phyloP scores from a whole-genome alignment of 2,329 filamentous ascomycete genomes.

The Exophiala phaeomuriformis region DNA sequence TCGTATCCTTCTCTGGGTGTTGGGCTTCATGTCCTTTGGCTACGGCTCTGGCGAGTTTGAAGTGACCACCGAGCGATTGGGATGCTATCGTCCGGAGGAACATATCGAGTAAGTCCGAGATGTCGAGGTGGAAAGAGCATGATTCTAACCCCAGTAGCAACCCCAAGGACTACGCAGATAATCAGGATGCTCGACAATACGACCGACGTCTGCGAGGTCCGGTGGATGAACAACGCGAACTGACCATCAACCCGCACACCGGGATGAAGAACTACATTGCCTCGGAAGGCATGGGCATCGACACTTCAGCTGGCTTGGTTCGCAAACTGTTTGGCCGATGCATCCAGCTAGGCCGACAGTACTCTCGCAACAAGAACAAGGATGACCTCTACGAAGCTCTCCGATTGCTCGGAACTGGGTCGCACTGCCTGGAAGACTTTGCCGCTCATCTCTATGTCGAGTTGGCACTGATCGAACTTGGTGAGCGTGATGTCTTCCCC shows the following conservation, averaged over 20 bases:
- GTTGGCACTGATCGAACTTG: slow-evolving; percentile 78
- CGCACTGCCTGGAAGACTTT: slow-evolving; percentile 89
- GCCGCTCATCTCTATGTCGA: slow-evolving; percentile 89
- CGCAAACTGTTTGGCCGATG: slow-evolving; percentile 64
- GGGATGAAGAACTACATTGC: slow-evolving; percentile 93
- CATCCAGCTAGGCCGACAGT: slow-evolving; percentile 73
- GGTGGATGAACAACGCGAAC: slow-evolving; percentile 68
- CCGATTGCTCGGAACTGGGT: slow-evolving; percentile 74
- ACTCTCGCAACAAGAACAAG: slow-evolving; percentile 58
- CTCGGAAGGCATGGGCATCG: slow-evolving; percentile 68
- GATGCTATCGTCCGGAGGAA: slow-evolving; percentile 74
- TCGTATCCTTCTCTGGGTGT: slow-evolving; percentile 76
- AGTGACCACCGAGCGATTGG: slow-evolving; percentile 69
- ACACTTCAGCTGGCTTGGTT: slow-evolving; percentile 72
- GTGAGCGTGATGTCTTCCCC: slow-evolving; percentile 73
- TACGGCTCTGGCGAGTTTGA: slow-evolving; percentile 79
- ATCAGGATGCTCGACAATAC: slow-evolving; percentile 74
- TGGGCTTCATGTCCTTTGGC: slow-evolving; percentile 84
- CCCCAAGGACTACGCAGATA: slow-evolving; percentile 79
- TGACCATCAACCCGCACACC: slow-evolving; percentile 66
- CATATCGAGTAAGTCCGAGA: slow-evolving; percentile 62
- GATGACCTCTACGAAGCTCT: slow-evolving; percentile 82
- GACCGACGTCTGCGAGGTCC: slow-evolving; percentile 73
- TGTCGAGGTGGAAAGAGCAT: not conserved
- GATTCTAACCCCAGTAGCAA: slow-evolving; percentile 33